Percentiles rank a stretch among this genome's conserved stretches.
phyloP scores from a whole-genome alignment of 106 monocot genomes.

The Allium fistulosum region DNA sequence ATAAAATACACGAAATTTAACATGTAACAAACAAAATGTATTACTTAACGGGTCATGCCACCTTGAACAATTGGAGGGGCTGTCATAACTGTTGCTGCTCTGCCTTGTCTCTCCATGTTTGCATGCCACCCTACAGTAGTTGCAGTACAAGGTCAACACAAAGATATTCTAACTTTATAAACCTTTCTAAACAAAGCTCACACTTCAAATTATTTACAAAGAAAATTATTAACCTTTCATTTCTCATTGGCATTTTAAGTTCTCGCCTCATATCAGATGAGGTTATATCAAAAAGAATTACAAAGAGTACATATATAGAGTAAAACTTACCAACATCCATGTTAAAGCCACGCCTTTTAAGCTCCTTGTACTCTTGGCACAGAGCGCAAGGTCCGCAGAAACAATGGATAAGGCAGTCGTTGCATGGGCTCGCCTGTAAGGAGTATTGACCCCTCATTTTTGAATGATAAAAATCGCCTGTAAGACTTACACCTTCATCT shows the following conservation, averaged over 20 bases:
- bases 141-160: not conserved
- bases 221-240: too few species aligned
- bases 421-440: slow-evolving; percentile 41
- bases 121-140: slow-evolving; percentile 18
- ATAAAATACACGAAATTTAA: too few species aligned
- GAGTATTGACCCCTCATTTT: slow-evolving; percentile 37
- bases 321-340: slow-evolving; percentile 22
- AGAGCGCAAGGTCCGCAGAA: slow-evolving; percentile 57
- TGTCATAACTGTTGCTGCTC: not conserved
- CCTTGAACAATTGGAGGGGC: slow-evolving; percentile 9
- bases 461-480: slow-evolving; percentile 25
- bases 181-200: too few species aligned
- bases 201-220: too few species aligned
- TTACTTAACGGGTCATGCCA: slow-evolving; percentile 14
- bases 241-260: not conserved
- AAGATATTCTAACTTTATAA: not conserved
- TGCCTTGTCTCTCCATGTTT: slow-evolving; percentile 15
- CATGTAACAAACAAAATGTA: too few species aligned
- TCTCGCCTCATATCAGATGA: not conserved
- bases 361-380: slow-evolving; percentile 66
- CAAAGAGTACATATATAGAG: not conserved
- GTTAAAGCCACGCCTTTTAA: slow-evolving; percentile 51
- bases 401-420: slow-evolving; percentile 57
- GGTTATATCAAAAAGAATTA: not conserved
- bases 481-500: too few species aligned